phyloP scores from a whole-genome alignment of 768 basidiomycete genomes.

The Kwoniella botswanensis region DNA sequence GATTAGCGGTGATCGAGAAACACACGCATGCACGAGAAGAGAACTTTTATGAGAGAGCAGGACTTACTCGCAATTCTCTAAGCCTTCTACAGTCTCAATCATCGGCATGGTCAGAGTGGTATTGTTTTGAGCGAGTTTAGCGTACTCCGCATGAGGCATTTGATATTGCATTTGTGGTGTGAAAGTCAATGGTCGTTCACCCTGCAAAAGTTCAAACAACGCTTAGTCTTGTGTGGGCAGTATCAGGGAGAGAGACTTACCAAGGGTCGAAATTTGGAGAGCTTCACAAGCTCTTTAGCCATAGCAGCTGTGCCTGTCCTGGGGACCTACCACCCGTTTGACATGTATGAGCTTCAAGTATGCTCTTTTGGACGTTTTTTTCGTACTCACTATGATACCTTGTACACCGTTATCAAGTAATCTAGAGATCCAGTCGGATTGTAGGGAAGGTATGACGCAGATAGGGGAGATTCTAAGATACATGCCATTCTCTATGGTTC shows the following conservation, averaged over 20 bases:
- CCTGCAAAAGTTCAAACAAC: background rate
- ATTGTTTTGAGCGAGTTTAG: slow-evolving; percentile 17
- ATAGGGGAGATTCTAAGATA: slow-evolving; percentile 2
- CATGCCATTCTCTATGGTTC: too few species aligned
- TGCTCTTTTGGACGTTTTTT: too few species aligned
- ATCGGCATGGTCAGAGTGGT: slow-evolving; percentile 21
- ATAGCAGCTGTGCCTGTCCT: slow-evolving; percentile 10
- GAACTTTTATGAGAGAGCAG: background rate
- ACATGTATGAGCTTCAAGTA: too few species aligned
- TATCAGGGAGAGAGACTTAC: background rate
- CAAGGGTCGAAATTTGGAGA: slow-evolving; percentile 18
- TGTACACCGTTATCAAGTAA: slow-evolving; percentile 28
- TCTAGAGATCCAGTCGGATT: slow-evolving; percentile 24
- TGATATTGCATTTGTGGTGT: slow-evolving; percentile 26
- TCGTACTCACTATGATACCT: slow-evolving; percentile 21
- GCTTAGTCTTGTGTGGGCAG: too few species aligned
- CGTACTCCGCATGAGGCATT: slow-evolving; percentile 9
- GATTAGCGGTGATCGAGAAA: too few species aligned
- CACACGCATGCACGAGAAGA: too few species aligned
- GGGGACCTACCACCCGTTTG: background rate
- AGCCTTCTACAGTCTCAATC: slow-evolving; percentile 31
- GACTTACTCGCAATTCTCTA: slow-evolving; percentile 21
- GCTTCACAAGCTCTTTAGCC: slow-evolving; percentile 17
- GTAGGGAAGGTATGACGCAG: slow-evolving; percentile 6
- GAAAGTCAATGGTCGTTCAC: slow-evolving; percentile 23